Base-by-base conservation (phyloP, 2,329 filamentous ascomycete species). In the Aspergillus sp. region DNA sequence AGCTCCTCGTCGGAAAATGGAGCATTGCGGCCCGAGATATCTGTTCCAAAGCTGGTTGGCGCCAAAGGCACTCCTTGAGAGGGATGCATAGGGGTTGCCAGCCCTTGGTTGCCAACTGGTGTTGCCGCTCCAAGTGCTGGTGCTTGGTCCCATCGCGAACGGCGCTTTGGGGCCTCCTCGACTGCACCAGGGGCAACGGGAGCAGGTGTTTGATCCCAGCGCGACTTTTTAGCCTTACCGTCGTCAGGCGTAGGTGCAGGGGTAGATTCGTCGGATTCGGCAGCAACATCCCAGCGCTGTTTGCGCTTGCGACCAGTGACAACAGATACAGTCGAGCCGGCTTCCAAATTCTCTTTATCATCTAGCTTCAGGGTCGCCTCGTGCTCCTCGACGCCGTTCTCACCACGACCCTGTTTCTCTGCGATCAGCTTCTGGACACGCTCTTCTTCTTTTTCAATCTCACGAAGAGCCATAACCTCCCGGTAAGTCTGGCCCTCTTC, bases 1-100 rank as follows among this genome's bases (percentile, higher is more conserved):
- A 99, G 86, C 73, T 98, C 93, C 73, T 99, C 95, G 67, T 99
- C 95, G 42, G 93, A 95, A 42, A 96, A 80, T 5, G 91, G 83
- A 58, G 89, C 87, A 74, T 93, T 95, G 61, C 93, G 89, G 54
- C 81, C 85, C 42, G 89, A 86, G 51, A 95, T 84, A 70, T 97
- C 93, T 44, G 88, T 89, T 51, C 92, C 92, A 70, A 96, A 96
- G 8, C 85, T 79, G n/a, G 81, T 79, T 15, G 84, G 80, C 45
- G 80, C 77, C 64, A 79, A 74, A 53, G 83, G 72, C 60, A 70
- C 74, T 66, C 80, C 75, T 69, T 88, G 87, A 8, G 87, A 88
- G 58, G 86, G 86, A 68, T 92, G 90, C 78, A 89, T 87, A 3
- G 91, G 90, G 9, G 89, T 93, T 22, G 87, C 89, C 34, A 92